These are phyloP conservation scores for Colletotrichum salicis DNA, from an alignment of 2,329 filamentous ascomycete species.

Conservation along the genomic window DNA sequence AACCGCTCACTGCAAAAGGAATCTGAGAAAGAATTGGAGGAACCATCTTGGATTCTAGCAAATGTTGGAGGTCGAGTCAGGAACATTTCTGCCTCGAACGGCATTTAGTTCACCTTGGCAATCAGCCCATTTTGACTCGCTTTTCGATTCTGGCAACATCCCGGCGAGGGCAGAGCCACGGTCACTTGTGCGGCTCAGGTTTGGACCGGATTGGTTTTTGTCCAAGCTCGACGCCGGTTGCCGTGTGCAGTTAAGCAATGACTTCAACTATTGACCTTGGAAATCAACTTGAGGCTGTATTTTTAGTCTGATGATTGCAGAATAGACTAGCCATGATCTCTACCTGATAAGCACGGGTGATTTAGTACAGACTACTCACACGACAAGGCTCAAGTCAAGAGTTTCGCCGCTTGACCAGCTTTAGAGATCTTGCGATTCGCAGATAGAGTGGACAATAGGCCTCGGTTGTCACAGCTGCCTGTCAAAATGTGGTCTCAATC, in stretches of 20 bases:
- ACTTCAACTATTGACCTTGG: not conserved
- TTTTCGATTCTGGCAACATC: not conserved
- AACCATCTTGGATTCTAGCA: too few species aligned
- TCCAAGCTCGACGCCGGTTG: not conserved
- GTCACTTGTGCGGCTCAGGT: not conserved
- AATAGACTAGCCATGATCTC: too few species aligned
- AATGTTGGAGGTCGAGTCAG: not conserved
- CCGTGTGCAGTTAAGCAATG: not conserved
- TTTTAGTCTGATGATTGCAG: not conserved
- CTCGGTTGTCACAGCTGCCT: too few species aligned
- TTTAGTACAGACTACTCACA: too few species aligned
- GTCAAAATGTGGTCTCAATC: too few species aligned
- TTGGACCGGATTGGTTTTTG: not conserved
- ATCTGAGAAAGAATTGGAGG: too few species aligned
- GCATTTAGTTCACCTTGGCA: slow-evolving; percentile 28
- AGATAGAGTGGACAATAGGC: too few species aligned
- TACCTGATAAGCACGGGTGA: too few species aligned
- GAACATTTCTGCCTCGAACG: not conserved
- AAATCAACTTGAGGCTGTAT: not conserved
- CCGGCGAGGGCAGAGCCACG: not conserved
- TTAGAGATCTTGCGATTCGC: too few species aligned
- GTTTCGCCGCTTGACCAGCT: too few species aligned
- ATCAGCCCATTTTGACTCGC: slow-evolving; percentile 33
- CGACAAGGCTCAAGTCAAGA: too few species aligned
- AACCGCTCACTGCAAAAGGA: not conserved